Conservation (phyloP, 495 filamentous ascomycete genomes). For the Astrothelium subdiscretum region DNA sequence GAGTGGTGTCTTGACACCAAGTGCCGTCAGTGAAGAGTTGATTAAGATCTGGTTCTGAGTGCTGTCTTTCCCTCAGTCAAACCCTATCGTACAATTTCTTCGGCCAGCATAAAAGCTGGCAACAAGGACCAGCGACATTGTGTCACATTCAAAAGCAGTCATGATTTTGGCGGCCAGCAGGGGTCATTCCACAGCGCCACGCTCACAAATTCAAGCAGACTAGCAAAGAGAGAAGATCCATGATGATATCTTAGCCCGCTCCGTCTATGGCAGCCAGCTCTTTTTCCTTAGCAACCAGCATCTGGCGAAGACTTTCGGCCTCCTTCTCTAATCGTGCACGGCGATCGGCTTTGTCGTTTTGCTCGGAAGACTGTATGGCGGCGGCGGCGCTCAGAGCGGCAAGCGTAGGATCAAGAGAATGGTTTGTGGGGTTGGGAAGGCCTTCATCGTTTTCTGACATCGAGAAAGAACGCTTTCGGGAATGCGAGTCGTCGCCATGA, state of each 20-base stretch:
- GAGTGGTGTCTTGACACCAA: constrained; percentile 60
- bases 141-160: not conserved
- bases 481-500: not conserved
- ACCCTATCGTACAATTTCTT: not conserved
- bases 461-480: constrained; percentile 25
- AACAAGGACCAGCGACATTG: not conserved
- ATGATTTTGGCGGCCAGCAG: not conserved
- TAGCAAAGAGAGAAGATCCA: not conserved
- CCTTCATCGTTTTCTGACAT: constrained; percentile 11
- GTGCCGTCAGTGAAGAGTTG: constrained; percentile 64
- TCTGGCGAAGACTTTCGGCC: constrained; percentile 62
- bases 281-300: constrained; percentile 63
- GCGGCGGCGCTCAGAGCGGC: constrained; percentile 31
- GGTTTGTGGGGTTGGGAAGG: not conserved
- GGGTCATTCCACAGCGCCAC: not conserved
- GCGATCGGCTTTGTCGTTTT: constrained; percentile 42
- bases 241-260: not conserved
- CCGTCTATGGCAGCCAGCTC: constrained; percentile 46
- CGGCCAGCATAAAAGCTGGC: not conserved
- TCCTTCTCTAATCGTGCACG: constrained; percentile 59
- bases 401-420: not conserved
- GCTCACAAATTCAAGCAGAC: not conserved
- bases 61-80: not conserved
- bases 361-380: not conserved
- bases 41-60: constrained; percentile 67